A percentile compares a stretch with the other conserved stretches of the same genome.
Conservation (phyloP, 108 stramenopile species). For the Poteriospumella lacustris region DNA sequence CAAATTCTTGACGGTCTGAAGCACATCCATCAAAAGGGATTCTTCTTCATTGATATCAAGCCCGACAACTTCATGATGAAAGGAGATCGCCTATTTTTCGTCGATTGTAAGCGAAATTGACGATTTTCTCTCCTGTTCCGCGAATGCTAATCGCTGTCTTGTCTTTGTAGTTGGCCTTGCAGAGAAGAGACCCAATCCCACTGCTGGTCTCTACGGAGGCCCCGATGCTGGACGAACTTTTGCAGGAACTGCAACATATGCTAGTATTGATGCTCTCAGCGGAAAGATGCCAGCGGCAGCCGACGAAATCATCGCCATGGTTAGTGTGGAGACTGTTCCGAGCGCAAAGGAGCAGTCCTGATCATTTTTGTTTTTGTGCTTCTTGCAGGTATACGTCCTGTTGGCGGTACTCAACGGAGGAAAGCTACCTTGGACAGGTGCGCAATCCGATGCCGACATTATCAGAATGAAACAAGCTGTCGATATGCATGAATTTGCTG, state of each 20-base stretch:
- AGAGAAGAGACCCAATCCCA: too few species aligned
- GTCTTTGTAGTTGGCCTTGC: not conserved
- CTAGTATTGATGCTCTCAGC: not conserved
- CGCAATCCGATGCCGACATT: not conserved
- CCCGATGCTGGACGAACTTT: not conserved
- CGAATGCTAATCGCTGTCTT: not conserved
- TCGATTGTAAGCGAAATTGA: not conserved
- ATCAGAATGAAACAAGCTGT: not conserved
- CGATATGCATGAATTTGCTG: not conserved
- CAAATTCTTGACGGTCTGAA: slow-evolving; percentile 12
- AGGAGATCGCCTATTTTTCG: not conserved
- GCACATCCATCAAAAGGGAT: not conserved
- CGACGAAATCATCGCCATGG: not conserved
- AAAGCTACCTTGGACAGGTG: not conserved
- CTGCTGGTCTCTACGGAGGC: too few species aligned
- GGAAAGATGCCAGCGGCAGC: not conserved
- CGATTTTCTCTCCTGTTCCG: not conserved
- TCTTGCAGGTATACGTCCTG: not conserved
- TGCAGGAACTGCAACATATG: not conserved
- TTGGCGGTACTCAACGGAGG: not conserved
- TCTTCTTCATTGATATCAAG: slow-evolving; percentile 21
- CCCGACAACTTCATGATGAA: slow-evolving; percentile 30
- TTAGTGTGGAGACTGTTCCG: too few species aligned
- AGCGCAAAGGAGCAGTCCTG: not conserved
- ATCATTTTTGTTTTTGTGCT: not conserved